phyloP scores from a whole-genome alignment of 2,329 filamentous ascomycete species.

The Ceratocystis cacaofunesta region DNA sequence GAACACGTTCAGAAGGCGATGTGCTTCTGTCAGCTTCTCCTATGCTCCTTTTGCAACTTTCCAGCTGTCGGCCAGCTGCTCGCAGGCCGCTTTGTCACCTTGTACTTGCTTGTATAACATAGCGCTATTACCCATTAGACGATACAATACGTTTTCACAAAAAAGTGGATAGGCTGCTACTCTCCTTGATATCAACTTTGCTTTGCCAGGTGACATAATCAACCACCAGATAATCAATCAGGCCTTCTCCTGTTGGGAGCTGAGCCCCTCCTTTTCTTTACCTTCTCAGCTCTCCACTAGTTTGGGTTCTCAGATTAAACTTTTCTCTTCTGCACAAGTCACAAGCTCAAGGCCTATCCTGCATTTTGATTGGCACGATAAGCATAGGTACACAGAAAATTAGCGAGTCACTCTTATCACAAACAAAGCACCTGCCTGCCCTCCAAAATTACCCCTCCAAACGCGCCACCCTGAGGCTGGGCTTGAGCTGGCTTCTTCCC shows the following conservation, averaged over 20 bases:
- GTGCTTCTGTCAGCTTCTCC: conserved; percentile 18
- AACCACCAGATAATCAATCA: background rate
- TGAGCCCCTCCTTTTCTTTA: background rate
- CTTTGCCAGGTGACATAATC: background rate
- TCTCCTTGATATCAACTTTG: background rate
- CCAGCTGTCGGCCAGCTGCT: conserved; percentile 7
- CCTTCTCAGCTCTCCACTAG: background rate
- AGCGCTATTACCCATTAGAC: background rate
- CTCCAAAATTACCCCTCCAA: background rate
- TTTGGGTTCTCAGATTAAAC: background rate
- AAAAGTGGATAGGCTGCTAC: background rate
- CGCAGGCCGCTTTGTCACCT: background rate
- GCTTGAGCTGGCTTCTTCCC: background rate
- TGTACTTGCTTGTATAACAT: background rate
- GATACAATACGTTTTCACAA: background rate
- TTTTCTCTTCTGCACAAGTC: conserved; percentile 1
- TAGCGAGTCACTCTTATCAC: background rate
- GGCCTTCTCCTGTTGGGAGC: background rate
- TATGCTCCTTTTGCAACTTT: conserved; percentile 8
- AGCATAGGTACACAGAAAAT: background rate
- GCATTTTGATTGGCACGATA: conserved; percentile 3
- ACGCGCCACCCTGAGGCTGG: background rate
- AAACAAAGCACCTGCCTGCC: background rate
- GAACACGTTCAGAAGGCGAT: conserved; percentile 14
- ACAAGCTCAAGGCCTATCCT: background rate